Evolutionary conservation across 2,329 filamentous ascomycete species (phyloP).

Genomic region (Scedosporium minutisporum): DNA sequence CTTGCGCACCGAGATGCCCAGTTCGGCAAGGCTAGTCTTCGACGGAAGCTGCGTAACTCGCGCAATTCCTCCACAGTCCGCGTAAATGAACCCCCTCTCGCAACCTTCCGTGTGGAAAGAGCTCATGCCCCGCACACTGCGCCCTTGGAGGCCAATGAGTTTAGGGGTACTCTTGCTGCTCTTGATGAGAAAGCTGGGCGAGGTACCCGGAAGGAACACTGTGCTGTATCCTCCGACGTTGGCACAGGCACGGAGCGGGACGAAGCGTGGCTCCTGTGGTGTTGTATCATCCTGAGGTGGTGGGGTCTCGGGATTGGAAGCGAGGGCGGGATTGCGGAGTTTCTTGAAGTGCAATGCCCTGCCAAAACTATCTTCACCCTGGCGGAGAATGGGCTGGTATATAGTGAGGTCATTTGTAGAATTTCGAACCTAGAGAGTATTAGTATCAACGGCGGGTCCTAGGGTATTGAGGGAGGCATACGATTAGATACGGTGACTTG

Average conservation of each 20-base stretch:
- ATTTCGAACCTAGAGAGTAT: slow-evolving; percentile 55
- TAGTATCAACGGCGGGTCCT: slow-evolving; percentile 6
- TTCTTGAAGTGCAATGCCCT: slow-evolving; percentile 67
- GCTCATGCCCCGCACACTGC: slow-evolving; percentile 60
- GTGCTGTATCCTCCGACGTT: slow-evolving; percentile 71
- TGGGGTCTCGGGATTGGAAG: slow-evolving; percentile 24
- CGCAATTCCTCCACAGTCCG: slow-evolving; percentile 62
- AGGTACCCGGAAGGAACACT: slow-evolving; percentile 72
- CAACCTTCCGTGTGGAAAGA: slow-evolving; percentile 69
- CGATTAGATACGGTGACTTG: slow-evolving; percentile 70
- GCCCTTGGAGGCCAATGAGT: slow-evolving; percentile 62
- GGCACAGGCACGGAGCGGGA: slow-evolving; percentile 46
- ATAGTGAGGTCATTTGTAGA: slow-evolving; percentile 73
- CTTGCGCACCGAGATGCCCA: slow-evolving; percentile 67
- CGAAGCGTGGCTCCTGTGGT: slow-evolving; percentile 33
- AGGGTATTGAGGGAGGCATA: slow-evolving; percentile 30
- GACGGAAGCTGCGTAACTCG: slow-evolving; percentile 63
- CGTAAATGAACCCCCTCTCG: slow-evolving; percentile 73
- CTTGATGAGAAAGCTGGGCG: slow-evolving; percentile 74
- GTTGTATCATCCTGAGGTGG: slow-evolving; percentile 15
- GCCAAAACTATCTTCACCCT: slow-evolving; percentile 34
- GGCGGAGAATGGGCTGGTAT: slow-evolving; percentile 66
- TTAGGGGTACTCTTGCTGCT: slow-evolving; percentile 68
- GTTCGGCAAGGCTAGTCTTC: slow-evolving; percentile 59
- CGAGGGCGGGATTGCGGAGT: slow-evolving; percentile 56